Conservation (phyloP, 2,329 filamentous ascomycete species). For the Trichoderma asperellum region DNA sequence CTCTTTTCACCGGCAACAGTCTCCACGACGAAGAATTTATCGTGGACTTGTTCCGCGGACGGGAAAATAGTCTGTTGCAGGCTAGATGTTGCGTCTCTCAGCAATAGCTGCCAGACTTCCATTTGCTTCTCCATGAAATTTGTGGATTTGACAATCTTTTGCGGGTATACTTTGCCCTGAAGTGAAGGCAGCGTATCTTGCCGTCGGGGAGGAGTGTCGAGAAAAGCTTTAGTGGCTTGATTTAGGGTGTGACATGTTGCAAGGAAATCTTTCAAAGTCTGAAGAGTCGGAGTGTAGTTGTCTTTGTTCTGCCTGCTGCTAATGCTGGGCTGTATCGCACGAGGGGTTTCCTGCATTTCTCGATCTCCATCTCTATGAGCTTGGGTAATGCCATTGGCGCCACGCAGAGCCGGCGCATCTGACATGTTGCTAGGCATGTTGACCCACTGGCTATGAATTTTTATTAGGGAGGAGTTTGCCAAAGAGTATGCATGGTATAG, state of each 20-base stretch:
- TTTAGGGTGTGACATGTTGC: background rate
- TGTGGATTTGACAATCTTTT: background rate
- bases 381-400: background rate
- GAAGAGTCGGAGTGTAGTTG: background rate
- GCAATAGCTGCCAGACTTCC: background rate
- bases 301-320: background rate
- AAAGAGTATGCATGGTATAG: background rate
- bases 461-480: background rate
- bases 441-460: background rate
- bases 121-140: constrained; percentile 1
- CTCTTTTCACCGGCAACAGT: constrained; percentile 43
- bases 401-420: background rate
- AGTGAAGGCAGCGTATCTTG: constrained; percentile 28
- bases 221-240: background rate
- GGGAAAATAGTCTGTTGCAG: constrained; percentile 35
- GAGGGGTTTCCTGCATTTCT: background rate
- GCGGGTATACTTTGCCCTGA: background rate
- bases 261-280: background rate
- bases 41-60: constrained; percentile 42
- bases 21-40: constrained; percentile 36
- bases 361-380: background rate
- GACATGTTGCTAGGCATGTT: background rate
- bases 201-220: constrained; percentile 26
- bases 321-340: background rate
- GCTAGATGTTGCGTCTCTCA: background rate